phyloP scores from a whole-genome alignment of 805 yeast genomes.

The Clavispora vitiphila region DNA sequence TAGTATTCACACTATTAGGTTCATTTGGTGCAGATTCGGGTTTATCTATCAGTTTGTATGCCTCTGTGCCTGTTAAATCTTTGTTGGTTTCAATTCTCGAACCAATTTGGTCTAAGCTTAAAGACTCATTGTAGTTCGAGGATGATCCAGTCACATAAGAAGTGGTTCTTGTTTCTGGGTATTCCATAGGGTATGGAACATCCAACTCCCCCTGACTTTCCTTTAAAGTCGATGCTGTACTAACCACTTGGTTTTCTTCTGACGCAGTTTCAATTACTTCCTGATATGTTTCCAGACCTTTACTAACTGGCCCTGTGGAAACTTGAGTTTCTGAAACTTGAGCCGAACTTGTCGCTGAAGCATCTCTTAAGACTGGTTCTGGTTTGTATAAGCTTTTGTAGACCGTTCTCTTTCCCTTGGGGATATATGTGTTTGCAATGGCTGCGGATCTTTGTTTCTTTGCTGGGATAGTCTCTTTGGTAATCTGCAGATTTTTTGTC shows the following conservation, averaged over 20 bases:
- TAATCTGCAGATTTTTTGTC: constrained; percentile 6
- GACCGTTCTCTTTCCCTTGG: constrained; percentile 20
- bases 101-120: background rate
- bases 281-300: too few species aligned
- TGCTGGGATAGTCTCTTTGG: background rate
- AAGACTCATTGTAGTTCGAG: background rate
- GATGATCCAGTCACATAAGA: background rate
- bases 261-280: background rate
- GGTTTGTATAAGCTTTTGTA: constrained; percentile 21
- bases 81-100: background rate
- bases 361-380: constrained; percentile 17
- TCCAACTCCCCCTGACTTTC: background rate
- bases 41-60: background rate
- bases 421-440: constrained; percentile 17
- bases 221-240: too few species aligned
- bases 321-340: background rate
- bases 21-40: background rate
- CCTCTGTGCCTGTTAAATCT: background rate
- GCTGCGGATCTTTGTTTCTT: constrained; percentile 1
- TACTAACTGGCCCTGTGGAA: background rate
- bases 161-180: background rate
- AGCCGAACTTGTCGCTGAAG: constrained; percentile 4
- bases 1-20: background rate
- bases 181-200: background rate
- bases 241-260: background rate